phyloP scores from a whole-genome alignment of 352 stramenopile species.

The Phytophthora fragariaefolia region DNA sequence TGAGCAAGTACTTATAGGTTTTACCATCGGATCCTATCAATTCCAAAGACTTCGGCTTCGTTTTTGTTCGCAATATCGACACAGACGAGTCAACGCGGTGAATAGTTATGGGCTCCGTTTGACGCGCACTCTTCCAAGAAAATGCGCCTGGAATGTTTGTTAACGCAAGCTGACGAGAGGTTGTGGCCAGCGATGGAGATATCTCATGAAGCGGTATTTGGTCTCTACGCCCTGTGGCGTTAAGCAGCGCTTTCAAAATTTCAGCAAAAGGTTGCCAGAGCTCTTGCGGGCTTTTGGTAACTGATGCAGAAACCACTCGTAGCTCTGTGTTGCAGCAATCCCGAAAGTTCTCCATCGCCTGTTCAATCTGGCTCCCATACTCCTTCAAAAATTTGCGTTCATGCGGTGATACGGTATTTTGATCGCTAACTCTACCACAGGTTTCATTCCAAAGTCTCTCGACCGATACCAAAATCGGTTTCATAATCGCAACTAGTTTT shows the following conservation, averaged over 20 bases:
- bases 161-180: slow-evolving; percentile 41
- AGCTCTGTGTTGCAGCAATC: slow-evolving; percentile 46
- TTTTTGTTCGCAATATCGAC: slow-evolving; percentile 80
- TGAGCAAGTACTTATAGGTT: slow-evolving; percentile 84
- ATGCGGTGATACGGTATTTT: slow-evolving; percentile 60
- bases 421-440: slow-evolving; percentile 37
- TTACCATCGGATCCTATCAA: slow-evolving; percentile 81
- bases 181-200: slow-evolving; percentile 63
- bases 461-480: slow-evolving; percentile 72
- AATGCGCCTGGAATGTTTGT: slow-evolving; percentile 68
- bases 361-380: slow-evolving; percentile 60
- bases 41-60: slow-evolving; percentile 85
- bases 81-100: slow-evolving; percentile 47
- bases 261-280: slow-evolving; percentile 82
- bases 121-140: slow-evolving; percentile 22
- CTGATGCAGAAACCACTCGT: slow-evolving; percentile 21
- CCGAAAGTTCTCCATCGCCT: slow-evolving; percentile 53
- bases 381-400: slow-evolving; percentile 77
- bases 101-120: slow-evolving; percentile 45
- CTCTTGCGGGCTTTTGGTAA: slow-evolving; percentile 23
- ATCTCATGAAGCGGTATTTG: slow-evolving; percentile 73
- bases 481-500: slow-evolving; percentile 87
- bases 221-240: slow-evolving; percentile 50
- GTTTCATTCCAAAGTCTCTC: slow-evolving; percentile 75
- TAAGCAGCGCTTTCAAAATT: slow-evolving; percentile 67